Base-by-base conservation (phyloP, 2,329 filamentous ascomycete species). In the Aspergillus versicolor region DNA sequence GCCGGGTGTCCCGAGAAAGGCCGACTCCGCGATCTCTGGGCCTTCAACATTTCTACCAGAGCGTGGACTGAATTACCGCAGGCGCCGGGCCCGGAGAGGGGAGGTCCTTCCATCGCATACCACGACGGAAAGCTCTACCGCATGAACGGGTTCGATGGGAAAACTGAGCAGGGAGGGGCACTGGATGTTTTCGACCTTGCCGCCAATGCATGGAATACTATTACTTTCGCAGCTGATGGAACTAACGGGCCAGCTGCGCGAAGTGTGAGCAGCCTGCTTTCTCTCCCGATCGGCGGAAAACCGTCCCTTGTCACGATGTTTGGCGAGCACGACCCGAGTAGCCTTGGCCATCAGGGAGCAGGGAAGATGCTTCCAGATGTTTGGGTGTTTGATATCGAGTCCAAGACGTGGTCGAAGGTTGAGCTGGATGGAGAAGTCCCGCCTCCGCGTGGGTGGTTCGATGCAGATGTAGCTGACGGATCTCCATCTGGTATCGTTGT, bases 141-240 rank as follows among this genome's bases (percentile, higher is more conserved):
- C 27, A 92, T 91, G 77, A 90, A 91, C 60, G 91, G 91, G 0
- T 93, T 88, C 65, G 89, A 93, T 70, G 90, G 89, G 0, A 77
- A 81, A 44, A 76, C 68, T 0, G 88, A 92, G 66, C 78, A 90
- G 47, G 90, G 90, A 15, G 90, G 89, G 0, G 80, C 82, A 57
- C 68, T 96, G 12, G 90, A 95, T 67, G 82, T 88, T 2, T 85
- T 76, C 58, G 69, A 79, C 22, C 63, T 72, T 0, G 61, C 60
- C 5, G 62, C 52, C 0, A 71, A 79, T 40, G 54, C 57, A 0
- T 85, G 82, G 82, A 64, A 5, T 1, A 65, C 67, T 1, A 30
- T 61, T 3, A 2, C 48, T 0, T 73, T 63, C 62, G 24, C 62
- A 0, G 65, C 81, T 0, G 77, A 84, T 66, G 79, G 79, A 0